Conservation (phyloP, 176 grass and related monocot genomes). For the Elymus sibiricus region DNA sequence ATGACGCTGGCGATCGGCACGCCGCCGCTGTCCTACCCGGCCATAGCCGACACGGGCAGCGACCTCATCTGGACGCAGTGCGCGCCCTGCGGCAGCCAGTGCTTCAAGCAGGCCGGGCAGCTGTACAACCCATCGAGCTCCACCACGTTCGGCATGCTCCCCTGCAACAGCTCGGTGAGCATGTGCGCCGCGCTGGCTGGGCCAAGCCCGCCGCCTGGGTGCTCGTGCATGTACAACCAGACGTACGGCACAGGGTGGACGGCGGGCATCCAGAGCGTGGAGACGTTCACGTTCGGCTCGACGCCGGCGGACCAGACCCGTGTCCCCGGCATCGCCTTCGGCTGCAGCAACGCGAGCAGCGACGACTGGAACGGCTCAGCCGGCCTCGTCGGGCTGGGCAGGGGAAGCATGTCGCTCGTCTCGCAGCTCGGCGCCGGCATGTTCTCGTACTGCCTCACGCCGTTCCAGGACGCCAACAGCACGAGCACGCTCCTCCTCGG, state of each 20-base stretch:
- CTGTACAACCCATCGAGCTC: conserved; percentile 59
- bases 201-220: conserved; percentile 5
- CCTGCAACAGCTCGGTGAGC: conserved; percentile 49
- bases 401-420: conserved; percentile 51
- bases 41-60: conserved; percentile 75
- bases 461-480: conserved; percentile 44
- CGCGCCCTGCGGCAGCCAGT: conserved; percentile 41
- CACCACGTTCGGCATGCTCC: conserved; percentile 45
- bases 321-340: conserved; percentile 40
- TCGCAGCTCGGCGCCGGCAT: conserved; percentile 58
- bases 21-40: conserved; percentile 45
- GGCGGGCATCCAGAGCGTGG: conserved; percentile 39
- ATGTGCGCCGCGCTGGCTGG: conserved; percentile 19
- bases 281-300: conserved; percentile 68
- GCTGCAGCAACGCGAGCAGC: conserved; percentile 53
- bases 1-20: conserved; percentile 73
- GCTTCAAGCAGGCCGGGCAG: conserved; percentile 44
- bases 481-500: conserved; percentile 57
- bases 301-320: neutral
- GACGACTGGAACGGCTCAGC: conserved; percentile 36
- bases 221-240: conserved; percentile 62
- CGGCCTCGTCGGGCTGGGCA: conserved; percentile 57
- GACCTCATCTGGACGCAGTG: conserved; percentile 92
- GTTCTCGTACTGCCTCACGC: conserved; percentile 76
- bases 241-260: conserved; percentile 69